These are phyloP conservation scores for Linnemannia hyalina DNA, from an alignment of 192 early-diverging fungal genomes.

Conservation along the genomic window DNA sequence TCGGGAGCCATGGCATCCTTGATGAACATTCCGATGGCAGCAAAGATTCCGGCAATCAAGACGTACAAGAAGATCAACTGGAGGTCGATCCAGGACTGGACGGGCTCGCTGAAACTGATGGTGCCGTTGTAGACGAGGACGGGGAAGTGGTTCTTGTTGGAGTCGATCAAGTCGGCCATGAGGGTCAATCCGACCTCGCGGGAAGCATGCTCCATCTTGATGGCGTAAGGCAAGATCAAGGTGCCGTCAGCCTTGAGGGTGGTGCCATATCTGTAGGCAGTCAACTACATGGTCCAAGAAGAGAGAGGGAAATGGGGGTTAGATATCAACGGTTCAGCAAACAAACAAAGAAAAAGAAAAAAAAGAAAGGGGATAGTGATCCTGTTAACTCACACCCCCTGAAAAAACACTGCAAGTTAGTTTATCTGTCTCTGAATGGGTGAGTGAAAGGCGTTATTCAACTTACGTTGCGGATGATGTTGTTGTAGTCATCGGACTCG, in stretches of 20 bases:
- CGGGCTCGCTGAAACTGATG: conserved; percentile 51
- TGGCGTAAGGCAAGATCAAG: conserved; percentile 48
- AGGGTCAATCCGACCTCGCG: conserved; percentile 54
- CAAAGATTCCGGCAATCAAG: conserved; percentile 52
- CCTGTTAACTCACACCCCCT: background rate
- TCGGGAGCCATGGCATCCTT: conserved; percentile 48
- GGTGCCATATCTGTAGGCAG: conserved; percentile 48
- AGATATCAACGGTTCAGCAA: background rate
- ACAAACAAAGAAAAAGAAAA: background rate
- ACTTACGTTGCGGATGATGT: conserved; percentile 56
- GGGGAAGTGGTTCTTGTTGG: conserved; percentile 53
- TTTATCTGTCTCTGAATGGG: background rate
- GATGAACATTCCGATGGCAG: conserved; percentile 42
- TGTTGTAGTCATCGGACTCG: conserved; percentile 41
- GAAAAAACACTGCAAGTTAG: background rate
- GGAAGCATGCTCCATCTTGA: conserved; percentile 48
- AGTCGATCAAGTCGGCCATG: conserved; percentile 51
- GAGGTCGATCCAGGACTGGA: conserved; percentile 50
- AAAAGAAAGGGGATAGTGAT: background rate
- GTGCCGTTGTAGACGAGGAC: conserved; percentile 53
- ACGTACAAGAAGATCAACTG: conserved; percentile 56
- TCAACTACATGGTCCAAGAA: conserved; percentile 26
- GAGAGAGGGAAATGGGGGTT: background rate
- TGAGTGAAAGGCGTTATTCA: background rate
- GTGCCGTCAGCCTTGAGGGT: conserved; percentile 50